These are phyloP conservation scores for Arachnomyces sp. DNA, from an alignment of 2,329 filamentous ascomycete species.

Conservation along the genomic window DNA sequence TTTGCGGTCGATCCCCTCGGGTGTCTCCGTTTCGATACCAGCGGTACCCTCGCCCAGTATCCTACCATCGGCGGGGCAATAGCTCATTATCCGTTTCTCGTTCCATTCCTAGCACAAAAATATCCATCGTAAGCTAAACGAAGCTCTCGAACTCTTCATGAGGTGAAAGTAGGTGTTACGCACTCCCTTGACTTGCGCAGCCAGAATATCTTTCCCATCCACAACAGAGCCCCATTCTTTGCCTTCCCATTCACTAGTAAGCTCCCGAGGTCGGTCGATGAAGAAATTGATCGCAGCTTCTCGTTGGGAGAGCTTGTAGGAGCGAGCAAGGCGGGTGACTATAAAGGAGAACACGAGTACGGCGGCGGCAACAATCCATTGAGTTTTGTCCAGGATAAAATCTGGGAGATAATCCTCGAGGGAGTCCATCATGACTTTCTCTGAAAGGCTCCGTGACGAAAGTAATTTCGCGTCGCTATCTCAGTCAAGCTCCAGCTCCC, in stretches of 20 bases:
- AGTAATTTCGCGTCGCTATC: too few relatives aligned
- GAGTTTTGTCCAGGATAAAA: too few relatives aligned
- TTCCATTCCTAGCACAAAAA: slow-evolving; percentile 27
- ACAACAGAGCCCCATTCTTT: slow-evolving; percentile 29
- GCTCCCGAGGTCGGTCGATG: slow-evolving; percentile 29
- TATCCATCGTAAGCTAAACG: neutral
- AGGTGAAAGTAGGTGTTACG: slow-evolving; percentile 13
- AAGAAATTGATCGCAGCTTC: slow-evolving; percentile 31
- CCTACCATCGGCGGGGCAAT: slow-evolving; percentile 76
- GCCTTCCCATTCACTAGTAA: slow-evolving; percentile 23
- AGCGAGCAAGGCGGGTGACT: slow-evolving; percentile 25
- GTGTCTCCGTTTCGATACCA: slow-evolving; percentile 62
- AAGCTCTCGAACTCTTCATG: neutral
- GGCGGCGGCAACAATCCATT: too few relatives aligned
- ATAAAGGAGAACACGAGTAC: slow-evolving; percentile 17
- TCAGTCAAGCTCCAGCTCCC: too few relatives aligned
- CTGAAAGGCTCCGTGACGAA: too few relatives aligned
- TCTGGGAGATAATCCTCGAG: too few relatives aligned
- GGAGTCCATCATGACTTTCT: too few relatives aligned
- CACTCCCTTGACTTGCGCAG: slow-evolving; percentile 32
- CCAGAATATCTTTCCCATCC: slow-evolving; percentile 27
- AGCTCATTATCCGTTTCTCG: slow-evolving; percentile 33
- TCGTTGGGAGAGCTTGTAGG: slow-evolving; percentile 20
- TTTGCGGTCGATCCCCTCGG: slow-evolving; percentile 68
- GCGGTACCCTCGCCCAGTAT: slow-evolving; percentile 56